These are phyloP conservation scores for Lentinula boryana DNA, from an alignment of 768 basidiomycete genomes.

Conservation along the genomic window DNA sequence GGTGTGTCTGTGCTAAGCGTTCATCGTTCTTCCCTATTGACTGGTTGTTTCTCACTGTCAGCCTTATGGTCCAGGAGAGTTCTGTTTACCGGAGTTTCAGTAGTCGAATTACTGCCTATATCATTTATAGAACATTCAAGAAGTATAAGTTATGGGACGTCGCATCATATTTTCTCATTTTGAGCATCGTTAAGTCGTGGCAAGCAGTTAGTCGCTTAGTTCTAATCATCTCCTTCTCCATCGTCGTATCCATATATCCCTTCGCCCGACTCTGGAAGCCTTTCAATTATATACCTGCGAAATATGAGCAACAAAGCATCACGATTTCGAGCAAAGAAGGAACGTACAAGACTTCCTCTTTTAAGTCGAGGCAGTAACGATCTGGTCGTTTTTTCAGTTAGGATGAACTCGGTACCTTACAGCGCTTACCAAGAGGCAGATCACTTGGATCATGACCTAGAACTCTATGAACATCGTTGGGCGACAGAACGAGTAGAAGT, in stretches of 20 bases:
- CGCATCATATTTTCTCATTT: background rate
- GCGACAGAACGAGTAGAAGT: background rate
- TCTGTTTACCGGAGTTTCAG: constrained; percentile 80
- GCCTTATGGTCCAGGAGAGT: constrained; percentile 94
- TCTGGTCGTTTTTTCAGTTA: constrained; percentile 33
- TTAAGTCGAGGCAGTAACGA: constrained; percentile 80
- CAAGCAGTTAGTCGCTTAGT: background rate
- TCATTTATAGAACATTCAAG: background rate
- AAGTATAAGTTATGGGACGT: background rate
- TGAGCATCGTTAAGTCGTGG: constrained; percentile 5
- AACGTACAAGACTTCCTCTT: constrained; percentile 76
- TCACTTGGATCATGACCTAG: constrained; percentile 58
- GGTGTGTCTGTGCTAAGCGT: constrained; percentile 30
- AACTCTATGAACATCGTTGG: constrained; percentile 6
- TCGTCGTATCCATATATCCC: constrained; percentile 73
- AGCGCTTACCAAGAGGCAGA: constrained; percentile 66
- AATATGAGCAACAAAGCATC: background rate
- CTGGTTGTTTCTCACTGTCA: constrained; percentile 22
- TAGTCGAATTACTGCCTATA: constrained; percentile 27
- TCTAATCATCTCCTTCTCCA: constrained; percentile 75
- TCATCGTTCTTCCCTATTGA: background rate
- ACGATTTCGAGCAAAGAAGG: background rate
- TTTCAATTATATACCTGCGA: constrained; percentile 59
- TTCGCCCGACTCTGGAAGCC: constrained; percentile 69
- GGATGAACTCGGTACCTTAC: background rate